phyloP scores from a whole-genome alignment of 2,329 filamentous ascomycete species.

The Hyphodiscus sp. region DNA sequence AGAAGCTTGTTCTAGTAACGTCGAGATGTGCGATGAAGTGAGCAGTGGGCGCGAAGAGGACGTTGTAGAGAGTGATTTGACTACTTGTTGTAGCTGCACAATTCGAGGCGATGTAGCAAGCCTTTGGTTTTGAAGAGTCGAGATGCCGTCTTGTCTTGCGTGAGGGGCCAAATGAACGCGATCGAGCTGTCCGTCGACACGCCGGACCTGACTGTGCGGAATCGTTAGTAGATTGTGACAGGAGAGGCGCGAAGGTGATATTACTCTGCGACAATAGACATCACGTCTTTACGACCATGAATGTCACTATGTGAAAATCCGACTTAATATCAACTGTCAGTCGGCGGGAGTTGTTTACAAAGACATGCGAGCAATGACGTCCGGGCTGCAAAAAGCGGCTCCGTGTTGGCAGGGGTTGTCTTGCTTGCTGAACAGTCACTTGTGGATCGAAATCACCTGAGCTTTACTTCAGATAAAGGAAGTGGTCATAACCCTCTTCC shows the following conservation, averaged over 20 bases:
- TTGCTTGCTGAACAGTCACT: too few relatives aligned
- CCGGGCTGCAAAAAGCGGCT: neutral
- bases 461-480: too few relatives aligned
- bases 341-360: neutral
- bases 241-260: slow-evolving; percentile 12
- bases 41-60: slow-evolving; percentile 58
- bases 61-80: slow-evolving; percentile 65
- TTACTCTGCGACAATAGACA: slow-evolving; percentile 44
- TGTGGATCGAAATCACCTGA: too few relatives aligned
- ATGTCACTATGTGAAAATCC: neutral
- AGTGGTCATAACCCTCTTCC: too few relatives aligned
- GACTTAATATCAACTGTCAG: neutral
- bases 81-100: slow-evolving; percentile 58
- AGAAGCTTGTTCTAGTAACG: slow-evolving; percentile 56
- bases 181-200: slow-evolving; percentile 59
- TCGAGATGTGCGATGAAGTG: slow-evolving; percentile 51
- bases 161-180: slow-evolving; percentile 47
- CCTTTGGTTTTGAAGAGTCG: slow-evolving; percentile 18
- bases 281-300: slow-evolving; percentile 22
- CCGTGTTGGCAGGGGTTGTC: too few relatives aligned
- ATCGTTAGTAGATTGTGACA: neutral
- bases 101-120: slow-evolving; percentile 44
- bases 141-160: slow-evolving; percentile 36
- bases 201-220: slow-evolving; percentile 45
- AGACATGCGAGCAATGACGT: neutral